Conservation (phyloP, 257 asterid genomes). For the Lavandula angustifolia region DNA sequence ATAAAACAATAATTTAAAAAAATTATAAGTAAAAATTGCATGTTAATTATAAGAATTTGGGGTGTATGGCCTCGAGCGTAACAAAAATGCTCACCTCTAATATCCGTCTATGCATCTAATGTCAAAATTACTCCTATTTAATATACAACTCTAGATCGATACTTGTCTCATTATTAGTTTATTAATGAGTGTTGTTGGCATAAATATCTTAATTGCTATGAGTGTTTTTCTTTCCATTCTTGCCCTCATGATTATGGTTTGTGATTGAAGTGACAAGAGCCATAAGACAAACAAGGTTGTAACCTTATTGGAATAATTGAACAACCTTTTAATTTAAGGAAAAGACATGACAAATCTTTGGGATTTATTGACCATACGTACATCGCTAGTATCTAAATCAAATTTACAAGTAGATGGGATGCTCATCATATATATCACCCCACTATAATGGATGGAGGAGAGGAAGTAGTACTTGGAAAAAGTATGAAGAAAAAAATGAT, state of each 20-base stretch:
- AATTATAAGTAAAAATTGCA: no score
- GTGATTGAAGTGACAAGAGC: conserved; percentile 14
- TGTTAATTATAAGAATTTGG: no score
- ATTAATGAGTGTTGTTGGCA: no score
- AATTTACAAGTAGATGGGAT: conserved; percentile 26
- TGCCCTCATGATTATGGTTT: not conserved
- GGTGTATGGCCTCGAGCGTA: no score
- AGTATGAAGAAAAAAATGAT: conserved; percentile 14
- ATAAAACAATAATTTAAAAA: no score
- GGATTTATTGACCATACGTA: conserved; percentile 38
- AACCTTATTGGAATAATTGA: conserved; percentile 40
- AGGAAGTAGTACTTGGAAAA: conserved; percentile 21
- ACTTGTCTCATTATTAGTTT: no score
- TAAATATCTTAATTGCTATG: no score
- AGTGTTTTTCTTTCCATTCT: no score
- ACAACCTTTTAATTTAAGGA: conserved; percentile 23
- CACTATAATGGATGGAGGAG: conserved; percentile 45
- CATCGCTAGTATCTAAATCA: conserved; percentile 12
- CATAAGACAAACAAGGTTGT: conserved; percentile 26
- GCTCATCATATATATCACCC: conserved; percentile 39
- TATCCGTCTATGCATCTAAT: no score
- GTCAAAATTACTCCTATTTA: no score
- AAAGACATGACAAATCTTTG: conserved; percentile 25
- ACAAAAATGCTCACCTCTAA: no score
- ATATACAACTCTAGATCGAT: no score